Percentiles rank a stretch among this genome's conserved stretches.
Evolutionary conservation across 352 stramenopile genomes (phyloP).

Genomic region (Pythium apleroticum): DNA sequence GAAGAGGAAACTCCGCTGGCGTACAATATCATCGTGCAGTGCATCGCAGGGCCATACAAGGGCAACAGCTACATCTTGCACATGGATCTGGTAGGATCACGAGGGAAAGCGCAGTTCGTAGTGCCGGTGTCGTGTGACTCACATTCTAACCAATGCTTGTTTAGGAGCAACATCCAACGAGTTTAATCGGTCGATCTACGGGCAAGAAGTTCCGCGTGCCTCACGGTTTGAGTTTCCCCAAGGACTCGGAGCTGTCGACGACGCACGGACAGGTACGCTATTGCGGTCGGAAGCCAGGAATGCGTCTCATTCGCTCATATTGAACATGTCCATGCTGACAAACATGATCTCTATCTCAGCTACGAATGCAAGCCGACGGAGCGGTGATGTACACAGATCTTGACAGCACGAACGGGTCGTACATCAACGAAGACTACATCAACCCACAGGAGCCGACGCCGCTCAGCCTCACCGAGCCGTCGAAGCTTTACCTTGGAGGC

Average conservation of each 20-base stretch:
- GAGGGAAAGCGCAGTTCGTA: background rate
- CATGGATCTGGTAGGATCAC: conserved; percentile 47
- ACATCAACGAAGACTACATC: conserved; percentile 55
- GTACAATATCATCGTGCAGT: conserved; percentile 55
- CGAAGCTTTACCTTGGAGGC: conserved; percentile 52
- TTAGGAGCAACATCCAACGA: conserved; percentile 41
- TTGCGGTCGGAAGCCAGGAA: too few relatives aligned
- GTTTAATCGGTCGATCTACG: conserved; percentile 74
- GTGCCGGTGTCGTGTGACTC: background rate
- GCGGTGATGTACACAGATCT: conserved; percentile 71
- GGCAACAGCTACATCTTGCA: conserved; percentile 59
- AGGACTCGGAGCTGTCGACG: conserved; percentile 83
- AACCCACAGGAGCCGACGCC: conserved; percentile 48
- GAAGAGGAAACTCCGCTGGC: conserved; percentile 23
- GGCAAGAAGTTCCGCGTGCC: conserved; percentile 76
- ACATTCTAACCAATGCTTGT: background rate
- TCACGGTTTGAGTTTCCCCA: conserved; percentile 70
- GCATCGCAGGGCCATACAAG: conserved; percentile 55
- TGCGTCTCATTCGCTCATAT: too few relatives aligned
- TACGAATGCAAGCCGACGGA: conserved; percentile 63
- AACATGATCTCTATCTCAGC: conserved; percentile 26
- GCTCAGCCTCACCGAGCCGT: conserved; percentile 42
- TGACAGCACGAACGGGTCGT: conserved; percentile 82
- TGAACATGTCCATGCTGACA: too few relatives aligned
- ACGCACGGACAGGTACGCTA: conserved; percentile 59